Evolutionary conservation across 164 flowering plant species (phyloP).

Genomic region (Chimonanthus praecox): DNA sequence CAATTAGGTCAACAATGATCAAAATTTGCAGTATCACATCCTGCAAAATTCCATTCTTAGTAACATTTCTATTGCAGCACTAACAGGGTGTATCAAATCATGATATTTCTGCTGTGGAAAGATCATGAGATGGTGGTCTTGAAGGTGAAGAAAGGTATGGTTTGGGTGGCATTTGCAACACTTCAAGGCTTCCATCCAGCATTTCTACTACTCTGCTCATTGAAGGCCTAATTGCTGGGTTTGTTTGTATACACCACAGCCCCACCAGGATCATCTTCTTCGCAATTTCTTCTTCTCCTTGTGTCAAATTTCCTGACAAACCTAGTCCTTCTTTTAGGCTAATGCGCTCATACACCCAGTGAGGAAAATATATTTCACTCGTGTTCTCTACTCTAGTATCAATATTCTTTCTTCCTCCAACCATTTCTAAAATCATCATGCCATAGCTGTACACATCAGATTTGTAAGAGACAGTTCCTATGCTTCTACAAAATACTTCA

Average conservation of each 20-base stretch:
- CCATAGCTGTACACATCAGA: conserved; percentile 12
- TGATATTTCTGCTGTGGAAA: too few species aligned
- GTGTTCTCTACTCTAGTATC: not conserved
- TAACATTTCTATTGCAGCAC: too few species aligned
- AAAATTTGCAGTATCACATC: too few species aligned
- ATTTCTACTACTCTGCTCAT: conserved; percentile 7
- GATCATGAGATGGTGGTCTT: not conserved
- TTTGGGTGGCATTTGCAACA: conserved; percentile 7
- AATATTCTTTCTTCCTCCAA: conserved; percentile 4
- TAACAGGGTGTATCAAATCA: too few species aligned
- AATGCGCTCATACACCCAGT: conserved; percentile 3
- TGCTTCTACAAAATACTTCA: conserved; percentile 1
- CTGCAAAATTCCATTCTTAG: too few species aligned
- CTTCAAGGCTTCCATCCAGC: conserved; percentile 5
- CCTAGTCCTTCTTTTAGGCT: not conserved
- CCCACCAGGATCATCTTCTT: conserved; percentile 9
- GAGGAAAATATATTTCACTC: conserved; percentile 7
- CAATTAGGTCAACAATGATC: too few species aligned
- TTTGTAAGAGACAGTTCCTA: not conserved
- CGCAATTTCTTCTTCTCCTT: not conserved
- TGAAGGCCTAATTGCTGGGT: not conserved
- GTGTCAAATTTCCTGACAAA: not conserved
- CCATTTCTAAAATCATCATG: conserved; percentile 5
- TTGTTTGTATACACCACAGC: conserved; percentile 8
- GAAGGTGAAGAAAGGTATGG: conserved; percentile 1